Conservation (phyloP, 352 stramenopile genomes). For the Globisporangium recalcitrans region DNA sequence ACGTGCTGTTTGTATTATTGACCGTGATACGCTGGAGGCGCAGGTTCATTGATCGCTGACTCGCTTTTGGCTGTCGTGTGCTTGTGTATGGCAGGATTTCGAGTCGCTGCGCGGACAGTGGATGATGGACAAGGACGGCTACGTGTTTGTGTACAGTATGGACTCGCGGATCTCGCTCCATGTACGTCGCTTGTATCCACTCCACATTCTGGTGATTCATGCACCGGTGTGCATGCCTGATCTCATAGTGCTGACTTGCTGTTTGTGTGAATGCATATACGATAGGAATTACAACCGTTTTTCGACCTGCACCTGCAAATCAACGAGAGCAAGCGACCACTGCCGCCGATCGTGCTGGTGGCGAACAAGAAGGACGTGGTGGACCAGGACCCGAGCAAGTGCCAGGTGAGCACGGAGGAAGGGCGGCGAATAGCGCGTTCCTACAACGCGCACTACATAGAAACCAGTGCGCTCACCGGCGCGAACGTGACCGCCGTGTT, state of each 20-base stretch:
- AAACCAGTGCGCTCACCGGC: constrained; percentile 82
- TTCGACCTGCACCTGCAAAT: constrained; percentile 87
- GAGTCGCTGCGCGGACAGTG: constrained; percentile 83
- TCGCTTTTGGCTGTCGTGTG: background rate
- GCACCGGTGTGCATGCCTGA: background rate
- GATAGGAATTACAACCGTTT: constrained; percentile 81
- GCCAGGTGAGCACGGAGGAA: constrained; percentile 83
- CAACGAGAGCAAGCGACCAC: constrained; percentile 72
- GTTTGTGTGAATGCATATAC: background rate
- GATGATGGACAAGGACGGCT: constrained; percentile 91
- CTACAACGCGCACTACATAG: constrained; percentile 86
- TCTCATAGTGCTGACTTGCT: background rate
- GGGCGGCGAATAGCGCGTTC: constrained; percentile 76
- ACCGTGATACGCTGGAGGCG: background rate
- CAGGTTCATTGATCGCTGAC: background rate
- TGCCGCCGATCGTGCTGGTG: constrained; percentile 84
- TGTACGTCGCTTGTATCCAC: constrained; percentile 28
- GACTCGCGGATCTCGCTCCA: constrained; percentile 84
- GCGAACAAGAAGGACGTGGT: constrained; percentile 89
- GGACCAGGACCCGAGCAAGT: constrained; percentile 73
- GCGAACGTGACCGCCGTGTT: constrained; percentile 85
- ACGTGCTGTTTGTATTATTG: constrained; percentile 16
- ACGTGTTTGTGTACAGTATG: constrained; percentile 91
- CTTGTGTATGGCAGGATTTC: constrained; percentile 81
- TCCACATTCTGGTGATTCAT: background rate